These are phyloP conservation scores for Dipteronia dyeriana DNA, from an alignment of 345 rosid genomes.

Conservation along the genomic window DNA sequence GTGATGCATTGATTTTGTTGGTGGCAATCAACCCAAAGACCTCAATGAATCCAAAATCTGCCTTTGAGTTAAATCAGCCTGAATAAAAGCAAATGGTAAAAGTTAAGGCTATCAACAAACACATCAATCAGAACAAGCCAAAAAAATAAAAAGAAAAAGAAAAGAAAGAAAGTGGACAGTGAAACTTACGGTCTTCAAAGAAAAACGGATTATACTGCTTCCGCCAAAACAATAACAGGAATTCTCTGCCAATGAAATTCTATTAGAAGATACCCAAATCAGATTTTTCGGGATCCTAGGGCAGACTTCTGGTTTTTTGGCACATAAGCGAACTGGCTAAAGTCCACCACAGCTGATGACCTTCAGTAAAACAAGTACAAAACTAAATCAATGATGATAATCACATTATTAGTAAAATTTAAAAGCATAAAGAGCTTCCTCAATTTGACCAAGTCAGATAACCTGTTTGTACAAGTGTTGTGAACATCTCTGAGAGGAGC, in stretches of 20 bases:
- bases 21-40: constrained; percentile 6
- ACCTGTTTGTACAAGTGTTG: constrained; percentile 55
- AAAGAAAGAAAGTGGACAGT: neutral
- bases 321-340: constrained; percentile 64
- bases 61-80: neutral
- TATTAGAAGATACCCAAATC: constrained; percentile 26
- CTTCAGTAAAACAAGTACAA: constrained; percentile 32
- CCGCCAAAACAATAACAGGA: constrained; percentile 10
- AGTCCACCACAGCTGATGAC: constrained; percentile 48
- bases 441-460: constrained; percentile 15
- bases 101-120: neutral
- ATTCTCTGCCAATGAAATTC: constrained; percentile 5
- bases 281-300: constrained; percentile 32
- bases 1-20: neutral
- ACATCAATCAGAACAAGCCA: neutral
- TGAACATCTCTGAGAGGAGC: constrained; percentile 76
- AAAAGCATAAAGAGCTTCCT: neutral
- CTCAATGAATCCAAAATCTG: neutral
- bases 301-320: constrained; percentile 37
- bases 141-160: neutral
- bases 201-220: constrained; percentile 1
- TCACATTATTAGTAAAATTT: neutral
- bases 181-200: constrained; percentile 2
- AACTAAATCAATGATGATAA: constrained; percentile 8
- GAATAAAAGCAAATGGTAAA: neutral